Base-by-base conservation (phyloP, 2,329 filamentous ascomycete species). In the Allantophomopsis cytisporea region DNA sequence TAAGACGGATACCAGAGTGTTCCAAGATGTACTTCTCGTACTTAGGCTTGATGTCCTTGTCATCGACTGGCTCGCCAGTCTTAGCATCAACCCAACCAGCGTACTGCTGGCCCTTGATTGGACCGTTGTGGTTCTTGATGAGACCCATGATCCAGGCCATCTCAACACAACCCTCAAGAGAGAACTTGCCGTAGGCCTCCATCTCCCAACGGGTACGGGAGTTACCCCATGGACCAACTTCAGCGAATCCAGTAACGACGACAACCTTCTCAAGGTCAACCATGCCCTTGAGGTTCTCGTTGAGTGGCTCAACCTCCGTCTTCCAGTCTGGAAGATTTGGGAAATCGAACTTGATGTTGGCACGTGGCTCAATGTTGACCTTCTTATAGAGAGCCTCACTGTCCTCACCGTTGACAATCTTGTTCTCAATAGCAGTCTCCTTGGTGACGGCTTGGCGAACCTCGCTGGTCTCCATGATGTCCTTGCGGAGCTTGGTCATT, bases 131-230 rank as follows among this genome's bases (percentile, higher is more conserved):
- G 62, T 98, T 94, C 72, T 89, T 95, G 68, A 98, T 96, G 43
- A 96, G 77, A 56, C 91, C 91, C 89, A 96, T 98, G 61, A 98
- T 86, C 91, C 91, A 98, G 23, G 91, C 88, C 91, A 98, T 98
- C 64, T 98, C 91, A 44, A 98, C 82, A 54, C 91, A 96, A 21
- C 91, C 91, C 62, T 98, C 93, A 12, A 98, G 76, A 7, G 91
- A 96, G 67, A 98, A 98, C 56, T 94, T 76, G 57, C 91, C 91
- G 50, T 88, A 80, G 1, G 91, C 88, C 61, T 98, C 91, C 89
- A 98, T 98, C 68, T 98, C 91, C 91, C 91, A 98, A 45, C 91
- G 80, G 35, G 91, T 98, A 54, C 91, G 80, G 2, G 91, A 89
- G 69, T 96, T 98, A 69, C 91, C 91, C 93, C 91, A 98, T 7